A percentile compares a stretch with the other conserved stretches of the same genome.
Conservation (phyloP, 2,329 filamentous ascomycete species). For the Exophiala viscosa region DNA sequence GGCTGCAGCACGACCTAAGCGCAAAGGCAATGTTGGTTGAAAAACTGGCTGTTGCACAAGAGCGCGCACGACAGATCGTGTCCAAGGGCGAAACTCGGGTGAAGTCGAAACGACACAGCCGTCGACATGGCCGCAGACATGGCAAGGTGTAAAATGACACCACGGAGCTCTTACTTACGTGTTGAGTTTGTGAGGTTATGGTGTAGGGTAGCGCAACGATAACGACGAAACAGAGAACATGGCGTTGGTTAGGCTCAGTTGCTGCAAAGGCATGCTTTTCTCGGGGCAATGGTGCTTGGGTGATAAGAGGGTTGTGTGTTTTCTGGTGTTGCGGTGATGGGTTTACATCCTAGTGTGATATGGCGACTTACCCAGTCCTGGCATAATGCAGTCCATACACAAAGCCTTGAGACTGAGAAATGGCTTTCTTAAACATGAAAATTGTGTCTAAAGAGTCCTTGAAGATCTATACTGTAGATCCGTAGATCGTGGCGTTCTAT, state of each 20-base stretch:
- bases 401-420: too few relatives aligned
- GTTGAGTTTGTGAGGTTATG: not conserved
- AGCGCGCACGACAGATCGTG: constrained; percentile 16
- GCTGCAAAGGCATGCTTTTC: too few relatives aligned
- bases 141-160: not conserved
- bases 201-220: not conserved
- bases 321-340: too few relatives aligned
- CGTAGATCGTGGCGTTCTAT: too few relatives aligned
- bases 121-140: not conserved
- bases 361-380: too few relatives aligned
- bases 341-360: too few relatives aligned
- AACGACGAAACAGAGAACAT: constrained; percentile 1
- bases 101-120: not conserved
- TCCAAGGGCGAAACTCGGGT: constrained; percentile 7
- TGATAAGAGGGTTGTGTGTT: too few relatives aligned
- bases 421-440: too few relatives aligned
- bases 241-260: not conserved
- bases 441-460: too few relatives aligned
- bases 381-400: too few relatives aligned
- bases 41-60: constrained; percentile 17
- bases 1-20: not conserved
- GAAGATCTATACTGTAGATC: too few relatives aligned
- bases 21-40: not conserved
- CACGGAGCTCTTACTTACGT: not conserved
- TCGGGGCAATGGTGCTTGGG: too few relatives aligned